A percentile compares a stretch with the other conserved stretches of the same genome.
These are phyloP conservation scores for Zalerion maritima DNA, from an alignment of 495 filamentous ascomycete genomes.

Conservation along the genomic window DNA sequence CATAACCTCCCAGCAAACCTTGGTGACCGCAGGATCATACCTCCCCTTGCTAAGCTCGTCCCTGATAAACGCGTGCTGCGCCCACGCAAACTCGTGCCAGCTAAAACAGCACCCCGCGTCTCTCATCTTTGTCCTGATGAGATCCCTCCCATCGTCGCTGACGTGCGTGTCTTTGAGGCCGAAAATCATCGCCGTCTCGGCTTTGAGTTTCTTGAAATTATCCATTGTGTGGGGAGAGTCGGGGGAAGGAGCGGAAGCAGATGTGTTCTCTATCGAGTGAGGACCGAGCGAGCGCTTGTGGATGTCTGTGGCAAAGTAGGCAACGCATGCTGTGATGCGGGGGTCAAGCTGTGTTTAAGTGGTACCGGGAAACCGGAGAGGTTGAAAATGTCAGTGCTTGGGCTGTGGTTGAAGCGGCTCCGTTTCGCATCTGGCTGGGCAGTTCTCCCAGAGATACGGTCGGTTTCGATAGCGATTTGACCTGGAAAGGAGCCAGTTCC, in stretches of 20 bases:
- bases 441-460: too few species aligned
- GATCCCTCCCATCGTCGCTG: conserved; percentile 67
- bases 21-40: conserved; percentile 76
- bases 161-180: conserved; percentile 86
- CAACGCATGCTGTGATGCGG: conserved; percentile 59
- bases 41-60: conserved; percentile 88
- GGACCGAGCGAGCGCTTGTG: conserved; percentile 61
- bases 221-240: conserved; percentile 29
- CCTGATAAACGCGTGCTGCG: conserved; percentile 93
- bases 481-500: neutral
- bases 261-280: conserved; percentile 16
- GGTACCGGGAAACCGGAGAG: neutral
- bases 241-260: conserved; percentile 13
- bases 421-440: too few species aligned
- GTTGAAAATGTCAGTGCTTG: neutral
- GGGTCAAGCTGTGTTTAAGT: conserved; percentile 47
- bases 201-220: conserved; percentile 52
- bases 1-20: conserved; percentile 85
- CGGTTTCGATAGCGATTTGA: too few species aligned
- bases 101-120: conserved; percentile 60
- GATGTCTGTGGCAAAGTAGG: conserved; percentile 90
- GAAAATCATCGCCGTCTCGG: conserved; percentile 68
- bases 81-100: conserved; percentile 82
- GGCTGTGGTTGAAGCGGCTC: neutral
- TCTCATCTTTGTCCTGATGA: conserved; percentile 72